phyloP scores from a whole-genome alignment of 345 rosid genomes.

The Luvunga scandens region DNA sequence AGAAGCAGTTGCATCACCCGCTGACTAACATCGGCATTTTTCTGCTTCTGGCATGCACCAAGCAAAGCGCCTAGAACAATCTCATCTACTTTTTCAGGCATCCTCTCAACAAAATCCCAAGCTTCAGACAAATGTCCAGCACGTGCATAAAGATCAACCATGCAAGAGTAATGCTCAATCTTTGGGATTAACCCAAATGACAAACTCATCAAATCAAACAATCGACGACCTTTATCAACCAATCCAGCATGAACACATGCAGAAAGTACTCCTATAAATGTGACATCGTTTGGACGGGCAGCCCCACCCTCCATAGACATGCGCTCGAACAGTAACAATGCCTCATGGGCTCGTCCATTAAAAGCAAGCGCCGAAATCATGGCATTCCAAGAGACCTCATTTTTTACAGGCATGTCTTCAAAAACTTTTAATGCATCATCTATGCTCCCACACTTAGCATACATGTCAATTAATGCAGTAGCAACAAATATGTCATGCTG shows the following conservation, averaged over 20 bases:
- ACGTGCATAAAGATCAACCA: constrained; percentile 82
- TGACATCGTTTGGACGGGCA: constrained; percentile 61
- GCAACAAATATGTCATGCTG: constrained; percentile 57
- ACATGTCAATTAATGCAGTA: constrained; percentile 85
- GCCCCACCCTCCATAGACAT: constrained; percentile 42
- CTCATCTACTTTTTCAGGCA: constrained; percentile 85
- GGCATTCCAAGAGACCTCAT: constrained; percentile 88
- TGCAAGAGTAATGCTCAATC: constrained; percentile 86
- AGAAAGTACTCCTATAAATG: constrained; percentile 75
- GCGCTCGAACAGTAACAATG: constrained; percentile 53
- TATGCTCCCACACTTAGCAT: constrained; percentile 79
- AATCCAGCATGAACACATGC: constrained; percentile 93
- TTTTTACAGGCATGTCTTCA: constrained; percentile 61
- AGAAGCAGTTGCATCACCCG: constrained; percentile 52
- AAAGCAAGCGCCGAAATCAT: constrained; percentile 83
- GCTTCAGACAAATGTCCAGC: constrained; percentile 72
- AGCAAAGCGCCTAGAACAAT: constrained; percentile 67
- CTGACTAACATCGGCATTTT: constrained; percentile 48
- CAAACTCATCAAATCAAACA: constrained; percentile 59
- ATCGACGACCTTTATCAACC: constrained; percentile 56
- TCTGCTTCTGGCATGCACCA: constrained; percentile 76
- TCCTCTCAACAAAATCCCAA: constrained; percentile 69
- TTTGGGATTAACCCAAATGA: constrained; percentile 72
- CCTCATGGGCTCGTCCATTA: constrained; percentile 68
- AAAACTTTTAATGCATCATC: constrained; percentile 68